Evolutionary conservation across 1,284 basidiomycete species (phyloP).

Genomic region (Rhizoctonia solani): DNA sequence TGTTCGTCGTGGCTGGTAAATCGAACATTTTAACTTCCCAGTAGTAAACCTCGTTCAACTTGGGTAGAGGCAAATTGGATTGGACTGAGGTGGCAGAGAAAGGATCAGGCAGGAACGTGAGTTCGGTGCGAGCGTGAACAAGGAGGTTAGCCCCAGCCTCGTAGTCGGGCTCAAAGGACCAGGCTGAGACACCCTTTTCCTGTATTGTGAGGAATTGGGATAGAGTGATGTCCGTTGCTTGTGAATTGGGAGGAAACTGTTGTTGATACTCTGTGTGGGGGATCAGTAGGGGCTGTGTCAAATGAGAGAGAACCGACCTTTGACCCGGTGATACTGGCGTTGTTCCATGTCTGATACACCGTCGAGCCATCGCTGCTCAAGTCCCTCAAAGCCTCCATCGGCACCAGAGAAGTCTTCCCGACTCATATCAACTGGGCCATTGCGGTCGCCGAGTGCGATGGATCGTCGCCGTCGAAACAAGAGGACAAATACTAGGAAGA

Average conservation of each 20-base stretch:
- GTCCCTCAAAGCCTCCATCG: conserved; percentile 87
- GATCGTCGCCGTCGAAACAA: conserved; percentile 79
- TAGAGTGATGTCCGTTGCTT: conserved; percentile 93
- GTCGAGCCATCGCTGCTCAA: conserved; percentile 95
- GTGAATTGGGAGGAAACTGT: conserved; percentile 90
- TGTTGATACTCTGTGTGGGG: conserved; percentile 62
- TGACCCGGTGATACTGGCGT: conserved; percentile 81
- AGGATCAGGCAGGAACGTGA: conserved; percentile 94
- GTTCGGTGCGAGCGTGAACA: conserved; percentile 91
- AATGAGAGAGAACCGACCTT: conserved; percentile 61
- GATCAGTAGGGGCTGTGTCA: neutral
- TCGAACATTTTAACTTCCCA: conserved; percentile 99
- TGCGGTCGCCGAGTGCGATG: conserved; percentile 81
- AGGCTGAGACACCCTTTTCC: conserved; percentile 96
- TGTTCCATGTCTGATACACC: conserved; percentile 68
- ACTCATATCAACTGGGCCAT: conserved; percentile 92
- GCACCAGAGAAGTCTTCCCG: conserved; percentile 87
- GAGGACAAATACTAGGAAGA: conserved; percentile 87
- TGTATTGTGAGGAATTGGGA: conserved; percentile 97
- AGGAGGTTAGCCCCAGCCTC: conserved; percentile 88
- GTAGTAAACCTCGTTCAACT: conserved; percentile 96
- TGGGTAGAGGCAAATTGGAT: conserved; percentile 91
- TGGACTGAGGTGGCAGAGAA: conserved; percentile 90
- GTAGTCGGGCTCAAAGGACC: conserved; percentile 97
- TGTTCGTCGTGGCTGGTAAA: conserved; percentile 79